Base-by-base conservation (phyloP, 768 basidiomycete species). In the Mycena haematopus region DNA sequence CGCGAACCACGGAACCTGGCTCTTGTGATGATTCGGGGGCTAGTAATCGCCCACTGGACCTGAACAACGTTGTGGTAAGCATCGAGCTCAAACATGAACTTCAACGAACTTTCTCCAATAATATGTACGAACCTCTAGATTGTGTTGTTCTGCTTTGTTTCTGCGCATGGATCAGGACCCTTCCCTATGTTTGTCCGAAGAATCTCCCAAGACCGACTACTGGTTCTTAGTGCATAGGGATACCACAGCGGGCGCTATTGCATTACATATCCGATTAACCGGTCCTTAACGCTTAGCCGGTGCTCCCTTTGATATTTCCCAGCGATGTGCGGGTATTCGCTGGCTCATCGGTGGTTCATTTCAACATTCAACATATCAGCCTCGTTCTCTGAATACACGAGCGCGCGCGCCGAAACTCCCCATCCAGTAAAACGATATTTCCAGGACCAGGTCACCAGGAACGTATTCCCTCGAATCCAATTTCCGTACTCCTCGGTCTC, bases 81-180 rank as follows among this genome's bases (percentile, higher is more conserved):
- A 67, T 67, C 65, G 65, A 67, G 22, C 62, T 52, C 31, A 60
- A 66, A 62, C 56, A 27, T 45, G 44, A 58, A 52, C 57, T 29
- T 40, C 27, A 45, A 29, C 27, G 13, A 44, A 40, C 31, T 35
- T 10, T 40, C 10, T 44, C 35, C 45, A 59, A 52, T 15, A 38
- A 58, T 58, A 31, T 40, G 1, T 54, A 52, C 11, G 46, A 58
- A 58, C 42, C 49, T 47, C 22, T 56, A 31, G 3, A 3, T 21
- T 31, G 27, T 35, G 19, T 60, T 50, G 31, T 62, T 35, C 17
- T 51, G 33, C 29, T 8, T 45, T 38, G 47, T 21, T 38, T 42
- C 19, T 59, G 42, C 15, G 25, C 44, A 11, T 11, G 21, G 21
- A 3, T 29, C 44, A 25, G 38, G 40, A 19, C 25, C 49, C 8